Conservation (phyloP, 2,329 filamentous ascomycete genomes). For the Fusarium penzigii region DNA sequence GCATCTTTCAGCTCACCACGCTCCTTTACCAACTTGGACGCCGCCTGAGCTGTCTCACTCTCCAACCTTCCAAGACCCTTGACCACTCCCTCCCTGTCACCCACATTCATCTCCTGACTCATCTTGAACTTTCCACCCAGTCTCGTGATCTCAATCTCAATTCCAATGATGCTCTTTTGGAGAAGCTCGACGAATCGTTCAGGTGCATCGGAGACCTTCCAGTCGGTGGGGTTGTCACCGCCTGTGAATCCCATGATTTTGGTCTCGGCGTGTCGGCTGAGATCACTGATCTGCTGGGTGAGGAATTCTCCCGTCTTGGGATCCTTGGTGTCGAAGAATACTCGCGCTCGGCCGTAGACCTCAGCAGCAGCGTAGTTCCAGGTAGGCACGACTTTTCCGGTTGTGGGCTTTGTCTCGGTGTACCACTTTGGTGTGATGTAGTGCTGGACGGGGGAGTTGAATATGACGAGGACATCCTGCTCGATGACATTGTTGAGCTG, state of each 20-base stretch:
- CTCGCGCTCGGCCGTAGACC: constrained; percentile 57
- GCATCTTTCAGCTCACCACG: constrained; percentile 31
- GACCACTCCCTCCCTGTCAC: constrained; percentile 58
- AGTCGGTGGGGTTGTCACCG: constrained; percentile 39
- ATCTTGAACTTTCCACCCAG: constrained; percentile 67
- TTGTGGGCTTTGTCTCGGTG: constrained; percentile 61
- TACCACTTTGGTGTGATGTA: constrained; percentile 73
- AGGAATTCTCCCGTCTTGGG: constrained; percentile 48
- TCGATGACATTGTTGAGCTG: constrained; percentile 34
- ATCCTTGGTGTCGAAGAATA: constrained; percentile 53
- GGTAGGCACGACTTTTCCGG: constrained; percentile 68
- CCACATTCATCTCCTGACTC: constrained; percentile 59
- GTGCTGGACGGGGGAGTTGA: constrained; percentile 59
- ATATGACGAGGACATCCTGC: constrained; percentile 63
- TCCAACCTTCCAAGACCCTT: constrained; percentile 50
- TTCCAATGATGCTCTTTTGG: constrained; percentile 60
- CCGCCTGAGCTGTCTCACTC: constrained; percentile 31
- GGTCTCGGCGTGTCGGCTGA: constrained; percentile 53
- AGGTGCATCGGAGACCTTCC: constrained; percentile 61
- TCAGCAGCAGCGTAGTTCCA: constrained; percentile 71
- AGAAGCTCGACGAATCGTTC: constrained; percentile 56
- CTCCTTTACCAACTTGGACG: constrained; percentile 36
- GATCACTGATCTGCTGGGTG: constrained; percentile 50
- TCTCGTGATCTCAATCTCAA: constrained; percentile 57
- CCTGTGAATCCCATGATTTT: constrained; percentile 57